A percentile compares a stretch with the other conserved stretches of the same genome.
These are phyloP conservation scores for Phytophthora sansomeana DNA, from an alignment of 352 stramenopile genomes.

Conservation along the genomic window DNA sequence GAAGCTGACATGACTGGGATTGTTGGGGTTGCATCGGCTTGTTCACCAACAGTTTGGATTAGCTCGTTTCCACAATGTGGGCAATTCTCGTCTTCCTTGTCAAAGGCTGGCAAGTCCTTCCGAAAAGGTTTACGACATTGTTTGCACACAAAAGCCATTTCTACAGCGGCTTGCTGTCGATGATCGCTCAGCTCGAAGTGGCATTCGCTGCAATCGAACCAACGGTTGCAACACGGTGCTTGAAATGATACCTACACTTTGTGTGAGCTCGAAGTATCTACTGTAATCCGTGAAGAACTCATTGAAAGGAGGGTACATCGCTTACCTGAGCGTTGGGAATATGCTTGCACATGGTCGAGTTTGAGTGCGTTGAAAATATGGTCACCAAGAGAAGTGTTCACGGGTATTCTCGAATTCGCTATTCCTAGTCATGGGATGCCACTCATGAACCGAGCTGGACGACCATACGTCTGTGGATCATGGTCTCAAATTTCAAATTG, in stretches of 20 bases:
- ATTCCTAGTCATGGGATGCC: slow-evolving; percentile 27
- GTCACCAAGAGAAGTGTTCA: neutral
- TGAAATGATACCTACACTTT: slow-evolving; percentile 62
- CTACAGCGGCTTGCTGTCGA: slow-evolving; percentile 39
- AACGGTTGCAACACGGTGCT: slow-evolving; percentile 74
- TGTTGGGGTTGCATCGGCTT: slow-evolving; percentile 1
- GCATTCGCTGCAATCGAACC: slow-evolving; percentile 84
- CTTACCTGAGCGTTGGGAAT: slow-evolving; percentile 47
- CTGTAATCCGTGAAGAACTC: neutral
- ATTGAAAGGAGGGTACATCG: neutral
- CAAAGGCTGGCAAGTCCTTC: slow-evolving; percentile 64
- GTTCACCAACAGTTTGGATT: slow-evolving; percentile 35
- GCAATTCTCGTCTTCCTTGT: slow-evolving; percentile 64
- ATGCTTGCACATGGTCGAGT: slow-evolving; percentile 57
- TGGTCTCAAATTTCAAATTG: slow-evolving; percentile 15
- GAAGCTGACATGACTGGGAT: slow-evolving; percentile 6
- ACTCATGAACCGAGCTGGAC: neutral
- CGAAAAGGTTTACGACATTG: slow-evolving; percentile 70
- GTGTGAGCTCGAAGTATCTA: neutral
- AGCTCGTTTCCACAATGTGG: slow-evolving; percentile 68
- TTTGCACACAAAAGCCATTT: slow-evolving; percentile 79
- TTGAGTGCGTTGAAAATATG: neutral
- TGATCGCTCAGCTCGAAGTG: slow-evolving; percentile 77
- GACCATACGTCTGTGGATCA: neutral
- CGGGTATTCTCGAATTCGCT: slow-evolving; percentile 26